These are phyloP conservation scores for Pilatotrama ljubarskyi DNA, from an alignment of 768 basidiomycete genomes.

Conservation along the genomic window DNA sequence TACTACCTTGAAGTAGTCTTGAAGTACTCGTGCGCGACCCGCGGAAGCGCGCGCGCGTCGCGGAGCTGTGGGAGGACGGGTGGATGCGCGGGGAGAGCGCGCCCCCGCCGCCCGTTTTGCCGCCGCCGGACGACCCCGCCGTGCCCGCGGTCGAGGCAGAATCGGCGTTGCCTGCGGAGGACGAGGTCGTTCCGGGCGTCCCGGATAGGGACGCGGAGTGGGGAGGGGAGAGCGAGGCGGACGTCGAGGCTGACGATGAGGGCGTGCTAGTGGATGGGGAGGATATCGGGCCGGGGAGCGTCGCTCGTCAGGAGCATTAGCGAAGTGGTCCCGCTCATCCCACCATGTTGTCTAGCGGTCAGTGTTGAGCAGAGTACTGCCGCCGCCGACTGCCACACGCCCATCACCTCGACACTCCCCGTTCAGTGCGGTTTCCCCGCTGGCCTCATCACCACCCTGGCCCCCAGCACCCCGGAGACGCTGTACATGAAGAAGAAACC, in stretches of 20 bases:
- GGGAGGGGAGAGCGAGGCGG: too few relatives aligned
- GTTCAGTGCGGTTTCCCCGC: too few relatives aligned
- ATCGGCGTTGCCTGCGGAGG: background rate
- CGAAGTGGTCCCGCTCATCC: background rate
- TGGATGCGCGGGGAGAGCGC: conserved; percentile 47
- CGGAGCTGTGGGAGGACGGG: conserved; percentile 57
- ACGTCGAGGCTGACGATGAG: too few relatives aligned
- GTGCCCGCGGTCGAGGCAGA: conserved; percentile 1
- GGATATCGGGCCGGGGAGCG: conserved; percentile 30
- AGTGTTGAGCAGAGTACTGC: too few relatives aligned
- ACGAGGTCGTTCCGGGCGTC: background rate
- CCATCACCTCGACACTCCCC: too few relatives aligned
- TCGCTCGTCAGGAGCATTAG: conserved; percentile 32
- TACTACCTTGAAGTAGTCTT: too few relatives aligned
- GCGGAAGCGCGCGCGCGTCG: conserved; percentile 57
- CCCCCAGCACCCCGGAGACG: too few relatives aligned
- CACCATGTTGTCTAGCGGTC: too few relatives aligned
- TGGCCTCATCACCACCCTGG: background rate
- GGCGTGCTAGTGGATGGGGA: conserved; percentile 33
- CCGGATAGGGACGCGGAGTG: too few relatives aligned
- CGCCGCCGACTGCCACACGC: too few relatives aligned
- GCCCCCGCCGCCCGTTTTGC: conserved; percentile 27
- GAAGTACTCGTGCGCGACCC: conserved; percentile 79
- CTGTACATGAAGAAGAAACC: too few relatives aligned
- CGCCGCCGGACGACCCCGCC: conserved; percentile 2